Conservation (phyloP, 2,329 filamentous ascomycete species). For the Penicillium sp. region DNA sequence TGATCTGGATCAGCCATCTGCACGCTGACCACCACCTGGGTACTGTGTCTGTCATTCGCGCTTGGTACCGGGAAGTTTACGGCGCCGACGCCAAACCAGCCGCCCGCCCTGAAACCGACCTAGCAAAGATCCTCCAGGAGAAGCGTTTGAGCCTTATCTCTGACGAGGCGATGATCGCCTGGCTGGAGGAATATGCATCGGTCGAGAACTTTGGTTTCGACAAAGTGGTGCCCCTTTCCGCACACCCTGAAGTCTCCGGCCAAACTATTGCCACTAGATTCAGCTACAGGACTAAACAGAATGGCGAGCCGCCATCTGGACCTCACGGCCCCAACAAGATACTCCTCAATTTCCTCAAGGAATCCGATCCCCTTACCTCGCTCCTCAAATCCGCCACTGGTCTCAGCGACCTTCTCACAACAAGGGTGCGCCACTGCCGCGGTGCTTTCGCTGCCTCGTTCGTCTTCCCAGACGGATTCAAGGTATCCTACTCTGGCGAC, state of each 20-base stretch:
- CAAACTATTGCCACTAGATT: slow-evolving; percentile 31
- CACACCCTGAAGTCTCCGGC: slow-evolving; percentile 32
- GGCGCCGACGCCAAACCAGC: slow-evolving; percentile 41
- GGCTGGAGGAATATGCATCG: slow-evolving; percentile 77
- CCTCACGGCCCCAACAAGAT: slow-evolving; percentile 24
- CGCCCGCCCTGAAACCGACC: slow-evolving; percentile 40
- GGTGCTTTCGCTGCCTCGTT: slow-evolving; percentile 76
- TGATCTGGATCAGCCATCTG: slow-evolving; percentile 91
- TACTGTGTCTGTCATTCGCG: slow-evolving; percentile 76
- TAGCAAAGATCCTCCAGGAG: slow-evolving; percentile 43
- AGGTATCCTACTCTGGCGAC: slow-evolving; percentile 91
- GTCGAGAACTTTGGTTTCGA: slow-evolving; percentile 77
- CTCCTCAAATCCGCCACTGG: slow-evolving; percentile 59
- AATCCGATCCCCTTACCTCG: slow-evolving; percentile 35
- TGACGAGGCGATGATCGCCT: slow-evolving; percentile 71
- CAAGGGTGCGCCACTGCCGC: slow-evolving; percentile 76
- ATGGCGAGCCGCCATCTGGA: slow-evolving; percentile 31
- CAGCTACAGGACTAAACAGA: slow-evolving; percentile 34
- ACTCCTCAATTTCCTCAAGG: slow-evolving; percentile 31
- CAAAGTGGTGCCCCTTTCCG: slow-evolving; percentile 55
- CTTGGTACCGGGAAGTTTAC: slow-evolving; percentile 71
- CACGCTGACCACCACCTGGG: slow-evolving; percentile 97
- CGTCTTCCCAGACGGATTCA: slow-evolving; percentile 78
- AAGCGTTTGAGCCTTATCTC: slow-evolving; percentile 68
- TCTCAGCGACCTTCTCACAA: slow-evolving; percentile 68